Conservation (phyloP, 352 stramenopile species). For the Pythium scleroteichum region DNA sequence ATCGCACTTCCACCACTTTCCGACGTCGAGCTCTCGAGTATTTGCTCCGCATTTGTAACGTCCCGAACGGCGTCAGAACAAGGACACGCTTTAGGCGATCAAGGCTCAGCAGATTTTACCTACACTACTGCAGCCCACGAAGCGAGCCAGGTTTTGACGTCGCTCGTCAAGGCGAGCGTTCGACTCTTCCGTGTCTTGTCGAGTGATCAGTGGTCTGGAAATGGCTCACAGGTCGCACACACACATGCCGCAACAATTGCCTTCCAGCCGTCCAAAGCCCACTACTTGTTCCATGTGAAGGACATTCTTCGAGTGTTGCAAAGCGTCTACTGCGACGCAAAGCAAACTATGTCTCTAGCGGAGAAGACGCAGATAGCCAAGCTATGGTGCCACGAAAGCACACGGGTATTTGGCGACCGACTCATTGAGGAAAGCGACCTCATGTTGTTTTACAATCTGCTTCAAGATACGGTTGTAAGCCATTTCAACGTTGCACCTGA, state of each 20-base stretch:
- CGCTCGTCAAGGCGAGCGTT: constrained; percentile 56
- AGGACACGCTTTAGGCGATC: neutral
- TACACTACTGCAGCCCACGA: constrained; percentile 31
- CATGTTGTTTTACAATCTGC: constrained; percentile 39
- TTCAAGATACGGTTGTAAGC: constrained; percentile 44
- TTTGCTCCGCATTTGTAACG: constrained; percentile 42
- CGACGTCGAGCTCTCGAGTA: constrained; percentile 50
- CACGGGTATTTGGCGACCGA: constrained; percentile 53
- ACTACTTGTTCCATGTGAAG: constrained; percentile 47
- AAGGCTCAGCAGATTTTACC: neutral
- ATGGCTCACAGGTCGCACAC: neutral
- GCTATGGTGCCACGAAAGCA: constrained; percentile 74
- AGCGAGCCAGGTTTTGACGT: constrained; percentile 33
- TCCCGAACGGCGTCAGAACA: neutral
- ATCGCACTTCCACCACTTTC: constrained; percentile 33
- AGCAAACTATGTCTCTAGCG: constrained; percentile 29
- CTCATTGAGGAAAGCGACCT: constrained; percentile 41
- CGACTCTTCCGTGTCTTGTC: constrained; percentile 51
- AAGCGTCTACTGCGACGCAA: constrained; percentile 43
- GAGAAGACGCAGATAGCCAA: constrained; percentile 58
- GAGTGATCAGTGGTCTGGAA: constrained; percentile 31
- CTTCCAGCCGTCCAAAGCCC: constrained; percentile 43
- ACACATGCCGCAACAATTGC: constrained; percentile 14
- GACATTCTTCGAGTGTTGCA: constrained; percentile 51
- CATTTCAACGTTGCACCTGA: constrained; percentile 50